Evolutionary conservation across 2,329 filamentous ascomycete genomes (phyloP), one percentile per base, ranked within the genome.

Genomic region (Fusarium pilosicola): DNA sequence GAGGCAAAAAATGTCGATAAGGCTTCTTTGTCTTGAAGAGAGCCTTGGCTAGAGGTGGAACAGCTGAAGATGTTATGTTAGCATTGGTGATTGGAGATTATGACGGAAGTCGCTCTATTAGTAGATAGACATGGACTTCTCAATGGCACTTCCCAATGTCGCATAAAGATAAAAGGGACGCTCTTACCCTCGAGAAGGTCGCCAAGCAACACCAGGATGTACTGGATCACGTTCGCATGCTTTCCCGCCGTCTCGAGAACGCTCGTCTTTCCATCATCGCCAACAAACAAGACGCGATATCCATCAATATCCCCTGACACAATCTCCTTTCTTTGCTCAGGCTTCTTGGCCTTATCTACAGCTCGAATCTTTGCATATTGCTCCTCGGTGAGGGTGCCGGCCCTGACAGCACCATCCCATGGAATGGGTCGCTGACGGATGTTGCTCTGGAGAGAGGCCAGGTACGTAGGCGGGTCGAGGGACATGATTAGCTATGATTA

Each of bases 351-450:
- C 85, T 98, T 98, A 84, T 98, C 96, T 78, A 98, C 94, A 70
- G 95, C 94, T 84, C 95, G 95, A 85, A 99, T 97, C 88, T 95
- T 96, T 86, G 93, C 94, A 78, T 98, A 90, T 84, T 99, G 96
- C 77, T 93, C 92, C 77, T 98, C 96, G 66, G 94, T 97, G 84
- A 99, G 93, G 80, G 94, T 96, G 83, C 95, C 94, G 78, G 94
- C 94, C 83, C 96, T 91, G 76, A 97, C 94, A 79, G 96, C 95
- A 79, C 96, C 96, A 84, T 98, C 96, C 96, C 96, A 99, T 66
- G 96, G 95, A 84, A 99, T 97, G 75, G 95, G 95, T 77, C 96
- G 91, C 81, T 94, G 93, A 81, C 96, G 94, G 83, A 98, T 97
- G 88, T 98, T 98, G 90, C 94, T 97, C 87, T 97, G 95, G 77